phyloP scores from a whole-genome alignment of 2,329 filamentous ascomycete genomes.

The Blastomyces parvus region DNA sequence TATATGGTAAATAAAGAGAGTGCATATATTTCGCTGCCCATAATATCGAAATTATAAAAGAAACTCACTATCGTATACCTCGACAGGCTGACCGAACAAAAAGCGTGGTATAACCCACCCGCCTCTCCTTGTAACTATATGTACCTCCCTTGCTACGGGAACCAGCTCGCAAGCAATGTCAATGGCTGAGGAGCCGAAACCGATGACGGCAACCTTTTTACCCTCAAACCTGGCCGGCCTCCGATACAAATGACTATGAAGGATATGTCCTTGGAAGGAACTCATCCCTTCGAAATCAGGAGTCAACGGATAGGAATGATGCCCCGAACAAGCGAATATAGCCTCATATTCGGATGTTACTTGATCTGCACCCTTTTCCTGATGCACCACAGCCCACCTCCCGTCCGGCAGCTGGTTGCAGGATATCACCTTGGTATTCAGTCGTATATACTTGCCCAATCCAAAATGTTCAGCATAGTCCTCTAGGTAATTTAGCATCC shows the following conservation, averaged over 20 bases:
- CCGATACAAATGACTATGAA: slow-evolving; percentile 34
- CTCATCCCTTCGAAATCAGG: slow-evolving; percentile 27
- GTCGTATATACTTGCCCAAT: slow-evolving; percentile 27
- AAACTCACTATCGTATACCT: slow-evolving; percentile 30
- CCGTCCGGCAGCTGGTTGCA: slow-evolving; percentile 22
- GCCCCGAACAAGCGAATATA: slow-evolving; percentile 30
- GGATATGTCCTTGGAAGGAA: slow-evolving; percentile 26
- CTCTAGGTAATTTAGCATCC: slow-evolving; percentile 29
- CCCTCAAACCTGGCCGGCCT: slow-evolving; percentile 27
- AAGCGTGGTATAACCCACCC: slow-evolving; percentile 34
- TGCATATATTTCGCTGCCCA: background rate
- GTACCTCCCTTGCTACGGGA: slow-evolving; percentile 26
- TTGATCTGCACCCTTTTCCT: slow-evolving; percentile 13
- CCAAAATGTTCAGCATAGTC: slow-evolving; percentile 32
- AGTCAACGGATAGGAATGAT: slow-evolving; percentile 24
- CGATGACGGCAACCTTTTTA: slow-evolving; percentile 32
- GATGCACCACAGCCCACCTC: slow-evolving; percentile 25
- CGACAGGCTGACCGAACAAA: slow-evolving; percentile 29
- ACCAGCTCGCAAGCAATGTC: slow-evolving; percentile 34
- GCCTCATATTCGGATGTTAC: slow-evolving; percentile 26
- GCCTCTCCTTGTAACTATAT: slow-evolving; percentile 32
- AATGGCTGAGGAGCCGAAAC: slow-evolving; percentile 32
- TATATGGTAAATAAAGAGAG: slow-evolving; percentile 19
- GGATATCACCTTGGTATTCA: slow-evolving; percentile 26
- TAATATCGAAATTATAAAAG: background rate